These are phyloP conservation scores for Russula sp. DNA, from an alignment of 768 basidiomycete species.

Conservation along the genomic window DNA sequence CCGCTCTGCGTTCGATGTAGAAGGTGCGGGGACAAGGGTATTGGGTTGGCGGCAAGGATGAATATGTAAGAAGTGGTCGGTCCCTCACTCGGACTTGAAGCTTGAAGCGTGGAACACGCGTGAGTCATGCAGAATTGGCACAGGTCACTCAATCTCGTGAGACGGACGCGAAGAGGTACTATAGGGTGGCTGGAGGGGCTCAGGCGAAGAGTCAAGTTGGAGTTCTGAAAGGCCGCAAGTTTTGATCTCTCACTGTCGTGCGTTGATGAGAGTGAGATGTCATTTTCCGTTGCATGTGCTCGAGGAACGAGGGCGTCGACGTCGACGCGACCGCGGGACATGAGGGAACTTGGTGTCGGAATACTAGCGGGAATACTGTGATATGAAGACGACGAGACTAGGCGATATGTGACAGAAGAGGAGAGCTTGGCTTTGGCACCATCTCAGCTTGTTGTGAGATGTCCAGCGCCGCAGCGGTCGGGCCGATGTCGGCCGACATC, in stretches of 20 bases:
- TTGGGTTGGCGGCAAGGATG: conserved; percentile 79
- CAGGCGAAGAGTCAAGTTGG: conserved; percentile 9
- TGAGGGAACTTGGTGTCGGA: conserved; percentile 20
- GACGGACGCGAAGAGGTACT: too few relatives aligned
- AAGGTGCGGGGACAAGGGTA: conserved; percentile 35
- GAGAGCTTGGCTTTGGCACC: conserved; percentile 7
- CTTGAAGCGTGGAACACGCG: conserved; percentile 9
- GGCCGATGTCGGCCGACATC: too few relatives aligned
- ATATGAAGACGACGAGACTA: conserved; percentile 15
- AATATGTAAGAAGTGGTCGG: conserved; percentile 53
- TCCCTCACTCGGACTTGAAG: conserved; percentile 23
- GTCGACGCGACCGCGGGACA: conserved; percentile 16
- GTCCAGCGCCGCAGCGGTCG: too few relatives aligned
- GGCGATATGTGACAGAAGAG: conserved; percentile 1
- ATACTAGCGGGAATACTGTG: conserved; percentile 10
- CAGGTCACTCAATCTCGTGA: conserved; percentile 23
- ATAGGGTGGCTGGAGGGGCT: conserved; percentile 8
- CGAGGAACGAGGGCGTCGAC: conserved; percentile 23
- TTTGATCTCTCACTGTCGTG: conserved; percentile 22
- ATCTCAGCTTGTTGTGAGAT: not conserved
- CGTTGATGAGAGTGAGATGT: conserved; percentile 26
- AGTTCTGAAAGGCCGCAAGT: conserved; percentile 15
- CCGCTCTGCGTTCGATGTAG: not conserved
- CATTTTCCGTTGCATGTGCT: conserved; percentile 22
- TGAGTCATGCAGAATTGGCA: conserved; percentile 16